Conservation (phyloP, 108 stramenopile species). For the Fragilariopsis cylindrus region DNA sequence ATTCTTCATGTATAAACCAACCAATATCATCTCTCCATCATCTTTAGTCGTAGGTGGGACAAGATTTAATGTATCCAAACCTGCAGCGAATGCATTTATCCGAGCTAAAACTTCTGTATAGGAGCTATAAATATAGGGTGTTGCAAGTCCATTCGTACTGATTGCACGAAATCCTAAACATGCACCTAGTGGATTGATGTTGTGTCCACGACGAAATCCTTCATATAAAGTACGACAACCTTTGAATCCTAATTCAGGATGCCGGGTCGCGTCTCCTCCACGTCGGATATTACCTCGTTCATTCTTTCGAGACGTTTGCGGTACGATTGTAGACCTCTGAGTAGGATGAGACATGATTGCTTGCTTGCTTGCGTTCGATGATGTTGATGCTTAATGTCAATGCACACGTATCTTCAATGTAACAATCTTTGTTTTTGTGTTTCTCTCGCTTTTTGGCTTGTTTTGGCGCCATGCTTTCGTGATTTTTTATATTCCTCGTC, state of each 20-base stretch:
- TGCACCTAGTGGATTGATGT: constrained; percentile 77
- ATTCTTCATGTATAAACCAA: constrained; percentile 92
- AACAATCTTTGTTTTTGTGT: too few species aligned
- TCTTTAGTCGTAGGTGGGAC: constrained; percentile 59
- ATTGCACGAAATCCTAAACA: constrained; percentile 83
- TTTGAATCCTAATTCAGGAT: constrained; percentile 58
- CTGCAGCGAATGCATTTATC: constrained; percentile 76
- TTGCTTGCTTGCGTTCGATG: background rate
- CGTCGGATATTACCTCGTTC: constrained; percentile 60
- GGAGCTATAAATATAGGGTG: constrained; percentile 81
- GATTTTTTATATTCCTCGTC: too few species aligned
- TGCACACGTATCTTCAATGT: too few species aligned
- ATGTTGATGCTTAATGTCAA: too few species aligned
- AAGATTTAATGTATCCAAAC: constrained; percentile 66
- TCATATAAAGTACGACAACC: constrained; percentile 84
- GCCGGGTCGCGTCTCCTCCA: constrained; percentile 41
- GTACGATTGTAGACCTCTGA: constrained; percentile 42
- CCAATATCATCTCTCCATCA: constrained; percentile 48
- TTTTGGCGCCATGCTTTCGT: too few species aligned
- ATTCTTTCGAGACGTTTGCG: constrained; percentile 34
- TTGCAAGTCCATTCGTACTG: constrained; percentile 70
- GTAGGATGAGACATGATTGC: background rate
- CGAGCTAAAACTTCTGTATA: constrained; percentile 79
- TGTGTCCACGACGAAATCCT: constrained; percentile 69
- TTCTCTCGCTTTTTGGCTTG: too few species aligned